phyloP scores from a whole-genome alignment of 371 early-diverging fungal genomes.

The Dinochytrium kinnereticum region DNA sequence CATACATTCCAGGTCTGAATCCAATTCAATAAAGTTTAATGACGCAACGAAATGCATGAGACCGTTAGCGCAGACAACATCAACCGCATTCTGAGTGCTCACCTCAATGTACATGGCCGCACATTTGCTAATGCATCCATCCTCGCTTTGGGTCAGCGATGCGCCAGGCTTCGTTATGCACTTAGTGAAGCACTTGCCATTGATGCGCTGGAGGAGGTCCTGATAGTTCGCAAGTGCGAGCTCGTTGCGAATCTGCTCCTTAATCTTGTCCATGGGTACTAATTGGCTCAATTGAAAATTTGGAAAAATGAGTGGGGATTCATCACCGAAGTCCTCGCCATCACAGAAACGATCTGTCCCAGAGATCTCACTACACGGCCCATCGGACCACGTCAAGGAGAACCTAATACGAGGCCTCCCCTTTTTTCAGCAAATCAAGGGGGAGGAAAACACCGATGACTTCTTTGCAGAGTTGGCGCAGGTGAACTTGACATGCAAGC shows the following conservation, averaged over 20 bases:
- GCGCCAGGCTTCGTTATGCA: slow-evolving; percentile 32
- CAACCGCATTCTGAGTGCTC: too few relatives aligned
- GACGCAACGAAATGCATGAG: not conserved
- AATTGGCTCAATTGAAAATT: not conserved
- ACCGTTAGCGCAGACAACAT: not conserved
- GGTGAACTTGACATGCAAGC: not conserved
- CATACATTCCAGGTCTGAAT: not conserved
- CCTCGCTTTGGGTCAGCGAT: slow-evolving; percentile 13
- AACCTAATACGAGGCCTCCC: not conserved
- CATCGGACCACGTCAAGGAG: slow-evolving; percentile 1
- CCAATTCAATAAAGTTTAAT: too few relatives aligned
- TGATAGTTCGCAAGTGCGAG: slow-evolving; percentile 87
- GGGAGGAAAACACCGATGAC: not conserved
- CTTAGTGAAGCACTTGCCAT: slow-evolving; percentile 33
- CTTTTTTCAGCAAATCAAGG: not conserved
- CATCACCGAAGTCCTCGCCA: not conserved
- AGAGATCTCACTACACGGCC: not conserved
- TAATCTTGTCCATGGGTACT: slow-evolving; percentile 63
- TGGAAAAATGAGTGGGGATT: not conserved
- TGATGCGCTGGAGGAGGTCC: slow-evolving; percentile 61
- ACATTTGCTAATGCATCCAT: slow-evolving; percentile 29
- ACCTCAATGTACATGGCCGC: slow-evolving; percentile 30
- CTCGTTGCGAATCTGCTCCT: slow-evolving; percentile 82
- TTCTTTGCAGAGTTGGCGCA: slow-evolving; percentile 17
- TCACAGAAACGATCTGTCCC: not conserved